Conservation (phyloP, 176 grass and related monocot species). For the Carex cristatella region DNA sequence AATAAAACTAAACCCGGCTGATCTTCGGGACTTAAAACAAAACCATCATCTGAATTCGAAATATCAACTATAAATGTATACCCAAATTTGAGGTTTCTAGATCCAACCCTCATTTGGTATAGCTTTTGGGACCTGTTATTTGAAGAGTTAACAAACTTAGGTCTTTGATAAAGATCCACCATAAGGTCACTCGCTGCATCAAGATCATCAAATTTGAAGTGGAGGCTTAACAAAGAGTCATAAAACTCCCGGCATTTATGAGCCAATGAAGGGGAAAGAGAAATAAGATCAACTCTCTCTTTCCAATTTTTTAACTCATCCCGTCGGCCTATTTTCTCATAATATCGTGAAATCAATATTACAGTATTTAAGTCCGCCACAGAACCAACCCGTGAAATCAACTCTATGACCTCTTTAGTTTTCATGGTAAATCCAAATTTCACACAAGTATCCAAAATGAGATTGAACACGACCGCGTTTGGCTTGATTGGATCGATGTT, state of each 20-base stretch:
- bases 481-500: slow-evolving; percentile 46
- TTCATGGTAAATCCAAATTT: slow-evolving; percentile 63
- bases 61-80: slow-evolving; percentile 61
- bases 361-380: slow-evolving; percentile 59
- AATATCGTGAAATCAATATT: slow-evolving; percentile 33
- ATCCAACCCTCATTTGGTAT: slow-evolving; percentile 56
- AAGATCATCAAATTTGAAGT: slow-evolving; percentile 76
- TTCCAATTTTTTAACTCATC: slow-evolving; percentile 62
- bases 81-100: slow-evolving; percentile 62
- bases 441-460: slow-evolving; percentile 71
- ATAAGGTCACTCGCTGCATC: slow-evolving; percentile 61
- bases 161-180: slow-evolving; percentile 44
- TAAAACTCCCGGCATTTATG: slow-evolving; percentile 58
- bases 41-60: slow-evolving; percentile 43
- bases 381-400: slow-evolving; percentile 53
- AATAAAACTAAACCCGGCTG: slow-evolving; percentile 32
- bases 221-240: slow-evolving; percentile 61
- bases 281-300: slow-evolving; percentile 45
- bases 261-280: slow-evolving; percentile 24
- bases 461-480: slow-evolving; percentile 60
- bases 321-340: slow-evolving; percentile 63
- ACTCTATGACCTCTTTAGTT: slow-evolving; percentile 57
- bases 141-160: slow-evolving; percentile 21
- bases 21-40: slow-evolving; percentile 33
- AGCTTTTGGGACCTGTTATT: slow-evolving; percentile 31